A percentile compares a stretch with the other conserved stretches of the same genome.
These are phyloP conservation scores for Onygenales sp. DNA, from an alignment of 2,329 filamentous ascomycete species.

Conservation along the genomic window DNA sequence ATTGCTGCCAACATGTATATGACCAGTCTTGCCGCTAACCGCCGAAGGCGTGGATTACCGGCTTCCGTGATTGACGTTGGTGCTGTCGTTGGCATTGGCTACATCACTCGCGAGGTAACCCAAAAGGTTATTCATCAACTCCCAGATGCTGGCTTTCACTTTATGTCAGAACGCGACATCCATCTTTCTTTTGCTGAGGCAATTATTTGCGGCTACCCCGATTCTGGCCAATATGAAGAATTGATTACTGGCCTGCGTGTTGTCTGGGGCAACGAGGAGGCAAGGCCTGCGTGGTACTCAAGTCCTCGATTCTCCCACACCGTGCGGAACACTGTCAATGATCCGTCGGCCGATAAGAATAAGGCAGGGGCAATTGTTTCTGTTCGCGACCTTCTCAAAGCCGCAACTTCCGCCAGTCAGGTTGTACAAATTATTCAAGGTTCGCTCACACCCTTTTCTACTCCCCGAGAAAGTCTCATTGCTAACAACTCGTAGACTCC, in stretches of 20 bases:
- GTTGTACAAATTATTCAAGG: conserved; percentile 4
- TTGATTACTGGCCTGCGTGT: conserved; percentile 5
- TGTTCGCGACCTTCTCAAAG: not conserved
- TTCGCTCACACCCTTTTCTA: not conserved
- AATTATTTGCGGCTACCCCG: conserved; percentile 31
- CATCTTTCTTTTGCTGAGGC: conserved; percentile 44
- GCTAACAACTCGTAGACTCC: not conserved
- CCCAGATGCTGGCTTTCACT: conserved; percentile 27
- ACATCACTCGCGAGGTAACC: conserved; percentile 7
- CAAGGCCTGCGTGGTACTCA: conserved; percentile 32
- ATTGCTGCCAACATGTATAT: conserved; percentile 17
- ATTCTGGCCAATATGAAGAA: conserved; percentile 6
- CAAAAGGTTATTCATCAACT: not conserved
- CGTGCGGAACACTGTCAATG: not conserved
- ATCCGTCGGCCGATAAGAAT: not conserved
- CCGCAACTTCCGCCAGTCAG: not conserved
- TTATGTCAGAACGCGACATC: conserved; percentile 41
- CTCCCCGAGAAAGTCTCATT: not conserved
- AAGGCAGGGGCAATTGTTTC: not conserved
- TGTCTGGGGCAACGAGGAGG: conserved; percentile 8
- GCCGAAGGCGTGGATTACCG: conserved; percentile 8
- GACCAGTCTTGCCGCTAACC: conserved; percentile 13
- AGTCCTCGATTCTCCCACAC: conserved; percentile 37
- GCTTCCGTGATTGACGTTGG: conserved; percentile 20
- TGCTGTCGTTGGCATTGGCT: conserved; percentile 21